Conservation (phyloP, 2,329 filamentous ascomycete genomes). For the Penicillium hesseltinei region DNA sequence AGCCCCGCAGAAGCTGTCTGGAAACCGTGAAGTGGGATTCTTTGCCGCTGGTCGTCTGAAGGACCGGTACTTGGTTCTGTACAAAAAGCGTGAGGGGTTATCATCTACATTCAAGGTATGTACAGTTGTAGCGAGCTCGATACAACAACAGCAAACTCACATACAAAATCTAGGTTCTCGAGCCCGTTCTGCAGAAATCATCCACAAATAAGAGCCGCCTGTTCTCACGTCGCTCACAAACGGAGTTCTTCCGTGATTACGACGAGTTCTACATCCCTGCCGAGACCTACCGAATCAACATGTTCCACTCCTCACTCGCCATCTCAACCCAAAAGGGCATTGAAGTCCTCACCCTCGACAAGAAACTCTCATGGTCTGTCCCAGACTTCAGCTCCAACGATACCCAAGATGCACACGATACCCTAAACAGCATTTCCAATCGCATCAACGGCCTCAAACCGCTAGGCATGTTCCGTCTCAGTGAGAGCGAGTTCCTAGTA, state of each 20-base stretch:
- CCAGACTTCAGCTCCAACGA: slow-evolving; percentile 68
- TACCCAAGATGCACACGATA: slow-evolving; percentile 55
- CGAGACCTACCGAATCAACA: slow-evolving; percentile 91
- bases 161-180: slow-evolving; percentile 63
- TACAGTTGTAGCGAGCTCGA: background rate
- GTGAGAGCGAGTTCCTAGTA: slow-evolving; percentile 86
- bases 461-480: slow-evolving; percentile 93
- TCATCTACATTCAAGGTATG: slow-evolving; percentile 80
- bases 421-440: slow-evolving; percentile 79
- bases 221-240: slow-evolving; percentile 67
- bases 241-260: slow-evolving; percentile 95
- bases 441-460: slow-evolving; percentile 81
- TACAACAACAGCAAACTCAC: background rate
- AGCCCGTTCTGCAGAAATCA: slow-evolving; percentile 91
- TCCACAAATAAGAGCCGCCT: slow-evolving; percentile 76
- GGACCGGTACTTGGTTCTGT: slow-evolving; percentile 89
- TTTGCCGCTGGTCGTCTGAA: slow-evolving; percentile 97
- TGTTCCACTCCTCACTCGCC: slow-evolving; percentile 92
- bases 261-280: slow-evolving; percentile 98
- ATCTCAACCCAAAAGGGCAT: slow-evolving; percentile 90
- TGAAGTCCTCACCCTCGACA: slow-evolving; percentile 93
- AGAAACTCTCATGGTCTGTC: slow-evolving; percentile 92
- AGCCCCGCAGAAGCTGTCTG: slow-evolving; percentile 86
- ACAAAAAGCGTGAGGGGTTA: slow-evolving; percentile 91
- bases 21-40: slow-evolving; percentile 89